Evolutionary conservation across 1,284 basidiomycete genomes (phyloP).

Genomic region (Irpex sp.): DNA sequence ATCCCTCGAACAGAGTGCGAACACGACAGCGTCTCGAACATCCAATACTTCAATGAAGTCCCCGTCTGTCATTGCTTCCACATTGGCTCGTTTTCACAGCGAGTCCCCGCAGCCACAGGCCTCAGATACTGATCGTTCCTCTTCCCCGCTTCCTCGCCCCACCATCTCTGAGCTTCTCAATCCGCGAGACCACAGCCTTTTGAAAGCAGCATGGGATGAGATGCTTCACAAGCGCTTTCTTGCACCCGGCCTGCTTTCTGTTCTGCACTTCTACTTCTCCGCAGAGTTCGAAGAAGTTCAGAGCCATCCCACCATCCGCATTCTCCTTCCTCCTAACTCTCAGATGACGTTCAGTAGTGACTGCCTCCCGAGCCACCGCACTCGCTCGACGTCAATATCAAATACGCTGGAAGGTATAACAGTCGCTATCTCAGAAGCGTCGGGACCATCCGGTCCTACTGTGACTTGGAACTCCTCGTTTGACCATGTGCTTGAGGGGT

Average conservation of each 20-base stretch:
- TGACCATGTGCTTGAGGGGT: conserved; percentile 3
- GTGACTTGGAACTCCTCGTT: not conserved
- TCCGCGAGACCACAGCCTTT: conserved; percentile 59
- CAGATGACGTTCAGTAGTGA: not conserved
- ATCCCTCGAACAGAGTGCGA: not conserved
- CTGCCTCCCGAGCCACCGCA: not conserved
- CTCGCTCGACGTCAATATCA: not conserved
- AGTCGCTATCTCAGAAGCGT: not conserved
- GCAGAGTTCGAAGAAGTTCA: conserved; percentile 53
- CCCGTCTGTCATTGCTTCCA: not conserved
- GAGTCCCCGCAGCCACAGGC: not conserved
- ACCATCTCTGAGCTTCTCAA: conserved; percentile 23
- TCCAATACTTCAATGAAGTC: not conserved
- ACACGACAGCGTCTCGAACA: not conserved
- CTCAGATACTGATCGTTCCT: not conserved
- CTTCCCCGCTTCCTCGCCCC: conserved; percentile 4
- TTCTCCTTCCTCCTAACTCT: conserved; percentile 51
- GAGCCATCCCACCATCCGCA: conserved; percentile 46
- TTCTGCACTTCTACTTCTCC: conserved; percentile 68
- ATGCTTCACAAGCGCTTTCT: conserved; percentile 64
- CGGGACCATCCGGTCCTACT: not conserved
- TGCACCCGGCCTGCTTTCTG: conserved; percentile 48
- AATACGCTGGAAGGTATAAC: not conserved
- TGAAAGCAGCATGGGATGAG: conserved; percentile 62
- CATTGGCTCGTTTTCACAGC: not conserved